phyloP scores from a whole-genome alignment of 176 grass and related monocot genomes.

The Eremochloa ophiuroides region DNA sequence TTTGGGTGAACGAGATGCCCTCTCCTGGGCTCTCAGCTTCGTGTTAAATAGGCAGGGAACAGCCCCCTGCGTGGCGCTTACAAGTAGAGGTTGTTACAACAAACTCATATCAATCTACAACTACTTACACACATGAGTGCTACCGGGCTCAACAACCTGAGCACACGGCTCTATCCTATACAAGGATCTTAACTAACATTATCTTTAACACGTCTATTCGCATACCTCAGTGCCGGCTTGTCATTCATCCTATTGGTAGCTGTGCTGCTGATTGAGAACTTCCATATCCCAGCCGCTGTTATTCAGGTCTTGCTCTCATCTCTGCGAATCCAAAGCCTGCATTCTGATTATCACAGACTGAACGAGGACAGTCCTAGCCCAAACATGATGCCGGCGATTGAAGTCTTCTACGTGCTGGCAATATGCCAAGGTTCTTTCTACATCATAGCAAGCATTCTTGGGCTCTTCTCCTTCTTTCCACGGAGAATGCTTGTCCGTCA shows the following conservation, averaged over 20 bases:
- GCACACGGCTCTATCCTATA: too few relatives aligned
- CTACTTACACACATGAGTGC: too few relatives aligned
- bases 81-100: too few relatives aligned
- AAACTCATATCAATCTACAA: too few relatives aligned
- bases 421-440: constrained; percentile 1
- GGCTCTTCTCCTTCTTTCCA: neutral
- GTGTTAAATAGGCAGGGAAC: too few relatives aligned
- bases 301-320: neutral
- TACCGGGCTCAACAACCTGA: too few relatives aligned
- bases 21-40: too few relatives aligned
- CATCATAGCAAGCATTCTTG: neutral
- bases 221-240: neutral
- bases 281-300: neutral
- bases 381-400: neutral
- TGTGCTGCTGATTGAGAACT: neutral
- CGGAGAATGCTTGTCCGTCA: neutral
- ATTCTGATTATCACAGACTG: neutral
- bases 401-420: constrained; percentile 7
- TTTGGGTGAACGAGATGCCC: too few relatives aligned
- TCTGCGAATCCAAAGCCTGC: neutral
- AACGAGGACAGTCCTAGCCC: neutral
- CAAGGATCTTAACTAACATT: too few relatives aligned
- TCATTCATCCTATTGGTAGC: neutral
- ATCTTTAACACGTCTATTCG: too few relatives aligned
- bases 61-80: too few relatives aligned